A percentile compares a stretch with the other conserved stretches of the same genome.
Conservation (phyloP, 2,329 filamentous ascomycete species). For the Cordyceps pruinosa region DNA sequence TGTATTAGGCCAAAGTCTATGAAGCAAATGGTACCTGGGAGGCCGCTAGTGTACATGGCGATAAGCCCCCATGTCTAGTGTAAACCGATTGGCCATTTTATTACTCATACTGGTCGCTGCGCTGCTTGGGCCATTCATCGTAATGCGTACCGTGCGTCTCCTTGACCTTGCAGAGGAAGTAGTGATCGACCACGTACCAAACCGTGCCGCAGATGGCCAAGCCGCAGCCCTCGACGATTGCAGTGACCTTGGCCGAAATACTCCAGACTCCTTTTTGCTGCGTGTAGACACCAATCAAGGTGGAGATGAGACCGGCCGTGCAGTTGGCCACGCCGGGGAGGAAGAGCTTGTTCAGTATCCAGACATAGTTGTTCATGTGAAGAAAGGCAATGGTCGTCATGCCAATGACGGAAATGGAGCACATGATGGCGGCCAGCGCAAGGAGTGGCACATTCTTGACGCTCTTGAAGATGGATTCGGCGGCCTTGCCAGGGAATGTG, state of each 20-base stretch:
- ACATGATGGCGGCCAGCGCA: slow-evolving; percentile 36
- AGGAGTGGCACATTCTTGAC: slow-evolving; percentile 33
- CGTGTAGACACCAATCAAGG: slow-evolving; percentile 43
- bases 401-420: slow-evolving; percentile 27
- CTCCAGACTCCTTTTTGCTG: slow-evolving; percentile 38
- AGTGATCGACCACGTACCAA: slow-evolving; percentile 26
- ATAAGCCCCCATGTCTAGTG: neutral
- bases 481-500: slow-evolving; percentile 15
- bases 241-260: slow-evolving; percentile 31
- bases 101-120: slow-evolving; percentile 8
- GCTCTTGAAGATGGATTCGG: slow-evolving; percentile 19
- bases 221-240: slow-evolving; percentile 29
- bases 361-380: slow-evolving; percentile 44
- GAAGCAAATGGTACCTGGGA: neutral
- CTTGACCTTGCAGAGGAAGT: slow-evolving; percentile 26
- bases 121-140: slow-evolving; percentile 14
- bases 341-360: slow-evolving; percentile 46
- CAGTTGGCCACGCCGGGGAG: slow-evolving; percentile 39
- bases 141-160: slow-evolving; percentile 22
- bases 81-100: neutral
- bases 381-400: slow-evolving; percentile 37
- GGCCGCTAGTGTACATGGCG: neutral
- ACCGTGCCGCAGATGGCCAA: slow-evolving; percentile 21
- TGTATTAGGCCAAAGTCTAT: slow-evolving; percentile 7
- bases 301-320: slow-evolving; percentile 42